Evolutionary conservation across 176 grass and related monocot species (phyloP).

Genomic region (Aegilops umbellulata): DNA sequence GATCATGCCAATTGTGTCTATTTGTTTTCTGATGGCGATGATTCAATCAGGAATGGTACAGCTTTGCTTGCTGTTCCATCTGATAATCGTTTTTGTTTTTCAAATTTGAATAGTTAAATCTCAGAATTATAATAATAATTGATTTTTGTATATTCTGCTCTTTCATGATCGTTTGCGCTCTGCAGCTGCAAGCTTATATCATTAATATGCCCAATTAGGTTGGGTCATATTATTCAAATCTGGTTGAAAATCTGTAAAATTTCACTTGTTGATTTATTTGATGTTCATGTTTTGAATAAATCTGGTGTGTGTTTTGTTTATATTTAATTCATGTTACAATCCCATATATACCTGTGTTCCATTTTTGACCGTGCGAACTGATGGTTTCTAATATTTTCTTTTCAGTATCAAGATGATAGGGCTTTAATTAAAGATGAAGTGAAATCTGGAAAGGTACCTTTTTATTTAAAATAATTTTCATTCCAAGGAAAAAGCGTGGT

Average conservation of each 20-base stretch:
- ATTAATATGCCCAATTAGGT: not conserved
- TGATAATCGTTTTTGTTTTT: not conserved
- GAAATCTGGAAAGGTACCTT: constrained; percentile 32
- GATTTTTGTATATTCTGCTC: constrained; percentile 8
- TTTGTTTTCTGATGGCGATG: not conserved
- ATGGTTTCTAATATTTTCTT: not conserved
- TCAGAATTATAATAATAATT: not conserved
- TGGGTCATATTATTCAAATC: not conserved
- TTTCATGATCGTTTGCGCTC: not conserved
- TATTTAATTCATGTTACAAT: not conserved
- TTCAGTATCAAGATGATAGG: constrained; percentile 37
- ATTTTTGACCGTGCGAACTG: not conserved
- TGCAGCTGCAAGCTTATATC: not conserved
- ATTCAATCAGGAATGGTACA: not conserved
- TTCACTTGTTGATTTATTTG: not conserved
- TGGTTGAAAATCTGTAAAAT: not conserved
- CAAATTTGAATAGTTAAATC: not conserved
- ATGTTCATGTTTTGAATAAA: not conserved
- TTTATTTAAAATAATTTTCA: not conserved
- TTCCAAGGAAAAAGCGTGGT: not conserved
- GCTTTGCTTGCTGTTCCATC: not conserved
- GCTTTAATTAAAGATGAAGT: constrained; percentile 25
- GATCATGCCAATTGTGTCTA: not conserved
- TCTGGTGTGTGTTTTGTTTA: not conserved
- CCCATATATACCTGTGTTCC: not conserved